Conservation (phyloP, 2,329 filamentous ascomycete genomes). For the Cordyceps farinosa region DNA sequence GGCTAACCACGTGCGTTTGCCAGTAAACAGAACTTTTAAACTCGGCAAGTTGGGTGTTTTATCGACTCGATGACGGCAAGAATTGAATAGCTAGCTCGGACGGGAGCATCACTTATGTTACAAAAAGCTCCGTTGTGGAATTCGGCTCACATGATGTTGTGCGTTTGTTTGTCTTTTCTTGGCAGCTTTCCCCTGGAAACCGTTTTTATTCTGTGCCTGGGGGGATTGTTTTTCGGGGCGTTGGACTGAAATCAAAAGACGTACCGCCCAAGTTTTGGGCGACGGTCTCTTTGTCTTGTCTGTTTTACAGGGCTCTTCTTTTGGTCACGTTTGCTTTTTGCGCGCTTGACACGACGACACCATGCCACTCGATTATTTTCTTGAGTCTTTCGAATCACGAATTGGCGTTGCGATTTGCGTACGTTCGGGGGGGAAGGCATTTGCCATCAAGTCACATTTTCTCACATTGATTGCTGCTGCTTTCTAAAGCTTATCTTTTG, state of each 20-base stretch:
- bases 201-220: conserved; percentile 23
- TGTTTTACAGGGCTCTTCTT: conserved; percentile 9
- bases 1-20: conserved; percentile 12
- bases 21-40: conserved; percentile 16
- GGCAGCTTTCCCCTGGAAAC: conserved; percentile 20
- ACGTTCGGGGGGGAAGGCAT: not conserved
- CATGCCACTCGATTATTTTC: conserved; percentile 28
- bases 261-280: conserved; percentile 20
- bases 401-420: conserved; percentile 38
- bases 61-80: conserved; percentile 13
- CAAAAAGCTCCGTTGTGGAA: conserved; percentile 7
- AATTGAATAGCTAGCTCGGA: conserved; percentile 7
- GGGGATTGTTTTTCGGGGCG: conserved; percentile 23
- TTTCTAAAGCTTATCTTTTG: conserved; percentile 9
- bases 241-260: conserved; percentile 26
- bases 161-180: conserved; percentile 26
- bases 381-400: conserved; percentile 34
- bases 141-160: conserved; percentile 21
- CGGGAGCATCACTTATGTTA: not conserved
- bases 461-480: conserved; percentile 18
- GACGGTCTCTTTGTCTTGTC: conserved; percentile 5
- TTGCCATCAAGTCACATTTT: conserved; percentile 18
- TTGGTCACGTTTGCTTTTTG: conserved; percentile 26
- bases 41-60: not conserved
- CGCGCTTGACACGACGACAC: conserved; percentile 31